Conservation (phyloP, 805 yeast species). For the Brettanomyces anomalus region DNA sequence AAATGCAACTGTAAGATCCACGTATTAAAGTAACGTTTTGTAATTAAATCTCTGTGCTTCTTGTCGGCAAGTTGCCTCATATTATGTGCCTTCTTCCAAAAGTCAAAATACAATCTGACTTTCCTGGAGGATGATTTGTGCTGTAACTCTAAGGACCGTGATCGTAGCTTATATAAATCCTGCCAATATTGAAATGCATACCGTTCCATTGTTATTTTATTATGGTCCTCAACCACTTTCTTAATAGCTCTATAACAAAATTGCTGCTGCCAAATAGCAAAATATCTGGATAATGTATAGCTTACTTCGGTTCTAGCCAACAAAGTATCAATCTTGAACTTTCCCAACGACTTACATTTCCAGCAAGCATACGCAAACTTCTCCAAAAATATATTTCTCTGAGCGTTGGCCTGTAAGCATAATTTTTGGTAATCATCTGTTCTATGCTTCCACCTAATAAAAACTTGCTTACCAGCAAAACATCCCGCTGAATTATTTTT, state of each 20-base stretch:
- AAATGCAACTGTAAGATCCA: constrained; percentile 1
- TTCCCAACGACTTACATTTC: background rate
- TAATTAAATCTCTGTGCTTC: background rate
- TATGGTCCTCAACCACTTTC: background rate
- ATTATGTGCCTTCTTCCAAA: background rate
- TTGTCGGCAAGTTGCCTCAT: background rate
- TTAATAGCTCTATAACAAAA: background rate
- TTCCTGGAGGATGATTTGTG: background rate
- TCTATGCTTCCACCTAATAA: constrained; percentile 5
- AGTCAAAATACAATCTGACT: background rate
- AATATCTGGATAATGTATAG: background rate
- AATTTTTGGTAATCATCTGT: background rate
- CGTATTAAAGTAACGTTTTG: background rate
- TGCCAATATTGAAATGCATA: background rate
- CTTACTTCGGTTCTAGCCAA: background rate
- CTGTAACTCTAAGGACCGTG: no score
- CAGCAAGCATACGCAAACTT: background rate
- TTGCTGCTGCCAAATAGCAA: background rate
- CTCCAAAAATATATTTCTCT: background rate
- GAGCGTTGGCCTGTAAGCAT: background rate
- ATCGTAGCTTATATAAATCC: background rate
- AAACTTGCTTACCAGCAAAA: constrained; percentile 1
- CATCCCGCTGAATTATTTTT: background rate
- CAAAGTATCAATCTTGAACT: background rate
- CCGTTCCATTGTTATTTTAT: background rate